Conservation (phyloP, 2,329 filamentous ascomycete genomes). For the Stenocarpella maydis region DNA sequence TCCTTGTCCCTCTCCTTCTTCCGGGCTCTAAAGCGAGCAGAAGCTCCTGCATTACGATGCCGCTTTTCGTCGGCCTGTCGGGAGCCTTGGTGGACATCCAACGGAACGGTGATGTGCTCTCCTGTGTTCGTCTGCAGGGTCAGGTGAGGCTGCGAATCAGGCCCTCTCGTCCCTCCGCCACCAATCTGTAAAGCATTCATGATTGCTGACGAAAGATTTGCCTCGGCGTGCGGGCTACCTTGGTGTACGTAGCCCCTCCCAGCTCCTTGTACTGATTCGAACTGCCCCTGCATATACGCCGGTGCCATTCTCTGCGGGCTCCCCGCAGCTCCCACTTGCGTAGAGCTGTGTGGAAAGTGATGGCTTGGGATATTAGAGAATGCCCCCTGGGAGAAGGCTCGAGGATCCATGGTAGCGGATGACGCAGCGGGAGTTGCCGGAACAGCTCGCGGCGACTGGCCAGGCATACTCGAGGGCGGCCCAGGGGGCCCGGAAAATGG, state of each 20-base stretch:
- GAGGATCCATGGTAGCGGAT: conserved; percentile 33
- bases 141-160: conserved; percentile 34
- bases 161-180: conserved; percentile 28
- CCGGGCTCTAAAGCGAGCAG: conserved; percentile 80
- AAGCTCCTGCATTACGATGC: conserved; percentile 84
- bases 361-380: conserved; percentile 30
- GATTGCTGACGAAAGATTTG: conserved; percentile 32
- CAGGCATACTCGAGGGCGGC: conserved; percentile 27
- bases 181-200: conserved; percentile 34
- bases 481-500: conserved; percentile 39
- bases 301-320: conserved; percentile 32
- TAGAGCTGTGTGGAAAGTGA: conserved; percentile 19
- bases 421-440: conserved; percentile 15
- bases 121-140: conserved; percentile 40
- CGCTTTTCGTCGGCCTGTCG: conserved; percentile 86
- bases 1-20: conserved; percentile 85
- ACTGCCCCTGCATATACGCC: conserved; percentile 33
- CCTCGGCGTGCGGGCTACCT: conserved; percentile 28
- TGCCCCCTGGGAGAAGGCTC: conserved; percentile 37
- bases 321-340: conserved; percentile 16
- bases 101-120: conserved; percentile 66
- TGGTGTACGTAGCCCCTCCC: conserved; percentile 24
- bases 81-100: conserved; percentile 84
- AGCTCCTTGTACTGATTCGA: conserved; percentile 29
- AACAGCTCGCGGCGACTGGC: conserved; percentile 28